Evolutionary conservation across 805 yeast species (phyloP), one percentile per base, ranked within the genome.

Genomic region (Wickerhamomyces rabaulensis): DNA sequence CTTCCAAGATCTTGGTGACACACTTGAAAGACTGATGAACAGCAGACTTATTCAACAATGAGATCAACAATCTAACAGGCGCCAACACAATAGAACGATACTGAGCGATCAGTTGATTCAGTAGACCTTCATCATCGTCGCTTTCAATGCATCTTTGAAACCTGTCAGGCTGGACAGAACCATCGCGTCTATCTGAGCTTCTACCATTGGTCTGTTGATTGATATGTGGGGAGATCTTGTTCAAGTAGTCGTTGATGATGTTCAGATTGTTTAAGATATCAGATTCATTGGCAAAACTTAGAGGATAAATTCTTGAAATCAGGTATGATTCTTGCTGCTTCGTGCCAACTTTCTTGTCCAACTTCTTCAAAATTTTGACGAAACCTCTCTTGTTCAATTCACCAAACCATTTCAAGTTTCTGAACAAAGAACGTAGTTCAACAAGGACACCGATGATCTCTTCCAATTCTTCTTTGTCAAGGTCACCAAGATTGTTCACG

Each of bases 401-500:
- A 21, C 95, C 95, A 63, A 79, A 91, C 96, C 97, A 92, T 63
- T 87, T 90, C 61, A 91, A 71, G 64, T 90, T 90, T 47, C 97
- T 74, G 51, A 86, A 79, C 49, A 80, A 80, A 16, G 84, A 74
- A 41, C 96, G 75, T 45, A 89, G 70, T 63, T 90, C 97, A 20
- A 89, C 70, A 35, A 91, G 67, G 17, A 89, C 82, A 20, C 78
- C 80, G 26, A 80, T 65, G 31, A 84, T 68, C 54, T 85, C 91
- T 42, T 80, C 84, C 2, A 73, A 46, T 25, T 75, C 71, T 47
- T 84, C 89, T 58, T 70, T 39, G 54, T 75, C 55, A 63, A 73
- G 52, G 61, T 70, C 54, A 70, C 75, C 38, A 72, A 71, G 6
- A 63, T 71, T 33, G 55, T 70, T 10, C 51, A 57, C 10, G 67